phyloP scores from a whole-genome alignment of 345 rosid genomes.

The Camelina sativa region DNA sequence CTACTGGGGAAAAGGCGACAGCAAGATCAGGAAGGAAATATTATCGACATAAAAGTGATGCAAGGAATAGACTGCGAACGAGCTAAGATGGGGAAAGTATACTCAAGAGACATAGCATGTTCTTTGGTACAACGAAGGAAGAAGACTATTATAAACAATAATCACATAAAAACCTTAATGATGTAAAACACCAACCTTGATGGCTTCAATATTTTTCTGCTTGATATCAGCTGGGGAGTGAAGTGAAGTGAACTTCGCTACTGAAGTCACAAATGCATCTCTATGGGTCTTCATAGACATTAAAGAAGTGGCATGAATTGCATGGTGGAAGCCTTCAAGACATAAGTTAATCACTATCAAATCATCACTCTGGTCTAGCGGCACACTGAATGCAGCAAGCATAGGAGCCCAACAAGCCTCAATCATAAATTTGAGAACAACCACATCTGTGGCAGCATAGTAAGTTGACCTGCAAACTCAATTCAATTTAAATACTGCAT shows the following conservation, averaged over 20 bases:
- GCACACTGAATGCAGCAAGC: constrained; percentile 92
- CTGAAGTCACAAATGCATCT: constrained; percentile 91
- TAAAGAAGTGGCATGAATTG: constrained; percentile 85
- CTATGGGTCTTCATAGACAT: constrained; percentile 95
- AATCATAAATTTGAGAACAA: constrained; percentile 86
- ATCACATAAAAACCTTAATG: background rate
- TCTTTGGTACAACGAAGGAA: constrained; percentile 12
- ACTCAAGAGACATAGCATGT: constrained; percentile 28
- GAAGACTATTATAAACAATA: constrained; percentile 1
- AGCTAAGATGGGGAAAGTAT: constrained; percentile 10
- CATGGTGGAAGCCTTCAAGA: constrained; percentile 76
- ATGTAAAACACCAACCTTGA: constrained; percentile 60
- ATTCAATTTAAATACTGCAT: constrained; percentile 12
- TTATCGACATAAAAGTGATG: constrained; percentile 13
- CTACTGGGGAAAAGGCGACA: constrained; percentile 8
- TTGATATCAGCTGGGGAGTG: constrained; percentile 92
- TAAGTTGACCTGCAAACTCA: constrained; percentile 64
- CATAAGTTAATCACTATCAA: constrained; percentile 71
- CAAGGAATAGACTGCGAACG: constrained; percentile 27
- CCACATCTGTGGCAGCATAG: constrained; percentile 72
- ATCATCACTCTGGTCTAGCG: constrained; percentile 90
- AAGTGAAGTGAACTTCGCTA: constrained; percentile 89
- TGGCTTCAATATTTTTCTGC: constrained; percentile 85
- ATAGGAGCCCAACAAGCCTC: constrained; percentile 97
- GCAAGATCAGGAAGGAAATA: constrained; percentile 18